A percentile compares a stretch with the other conserved stretches of the same genome.
These are phyloP conservation scores for Pleurotus cornucopiae DNA, from an alignment of 768 basidiomycete species.

Conservation along the genomic window DNA sequence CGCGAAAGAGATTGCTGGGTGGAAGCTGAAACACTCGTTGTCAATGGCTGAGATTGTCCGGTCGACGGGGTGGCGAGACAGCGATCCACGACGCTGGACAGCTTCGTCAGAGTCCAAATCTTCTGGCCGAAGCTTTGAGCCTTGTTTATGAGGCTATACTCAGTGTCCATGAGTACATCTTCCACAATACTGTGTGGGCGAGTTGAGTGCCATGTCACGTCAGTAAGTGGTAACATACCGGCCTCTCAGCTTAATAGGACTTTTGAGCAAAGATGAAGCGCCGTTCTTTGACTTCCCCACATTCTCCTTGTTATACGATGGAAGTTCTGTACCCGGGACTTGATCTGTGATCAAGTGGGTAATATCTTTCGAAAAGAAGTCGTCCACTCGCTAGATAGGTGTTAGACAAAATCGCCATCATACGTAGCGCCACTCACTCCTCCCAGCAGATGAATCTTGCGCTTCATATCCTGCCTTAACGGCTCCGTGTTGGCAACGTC, in stretches of 20 bases:
- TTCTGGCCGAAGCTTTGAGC: conserved; percentile 74
- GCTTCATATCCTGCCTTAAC: conserved; percentile 40
- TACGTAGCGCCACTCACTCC: conserved; percentile 54
- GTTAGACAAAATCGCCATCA: not conserved
- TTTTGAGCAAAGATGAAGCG: conserved; percentile 39
- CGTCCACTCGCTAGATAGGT: conserved; percentile 63
- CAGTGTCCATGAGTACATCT: conserved; percentile 23
- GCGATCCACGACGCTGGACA: conserved; percentile 68
- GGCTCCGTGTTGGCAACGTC: conserved; percentile 28
- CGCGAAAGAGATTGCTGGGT: conserved; percentile 49
- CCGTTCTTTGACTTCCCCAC: conserved; percentile 26
- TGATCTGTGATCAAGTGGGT: conserved; percentile 85
- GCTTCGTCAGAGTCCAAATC: conserved; percentile 76
- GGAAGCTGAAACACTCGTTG: conserved; percentile 16
- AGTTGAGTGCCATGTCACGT: not conserved
- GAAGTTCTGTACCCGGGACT: conserved; percentile 17
- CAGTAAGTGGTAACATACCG: conserved; percentile 37
- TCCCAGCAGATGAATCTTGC: conserved; percentile 63
- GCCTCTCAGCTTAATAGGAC: conserved; percentile 60
- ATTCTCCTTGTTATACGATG: conserved; percentile 66
- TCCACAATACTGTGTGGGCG: conserved; percentile 9
- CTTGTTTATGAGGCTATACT: conserved; percentile 51
- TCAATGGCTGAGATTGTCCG: conserved; percentile 15
- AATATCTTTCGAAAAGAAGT: conserved; percentile 83
- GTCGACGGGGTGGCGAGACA: conserved; percentile 42